Base-by-base conservation (phyloP, 768 basidiomycete genomes). In the Boletus eberwhitei region DNA sequence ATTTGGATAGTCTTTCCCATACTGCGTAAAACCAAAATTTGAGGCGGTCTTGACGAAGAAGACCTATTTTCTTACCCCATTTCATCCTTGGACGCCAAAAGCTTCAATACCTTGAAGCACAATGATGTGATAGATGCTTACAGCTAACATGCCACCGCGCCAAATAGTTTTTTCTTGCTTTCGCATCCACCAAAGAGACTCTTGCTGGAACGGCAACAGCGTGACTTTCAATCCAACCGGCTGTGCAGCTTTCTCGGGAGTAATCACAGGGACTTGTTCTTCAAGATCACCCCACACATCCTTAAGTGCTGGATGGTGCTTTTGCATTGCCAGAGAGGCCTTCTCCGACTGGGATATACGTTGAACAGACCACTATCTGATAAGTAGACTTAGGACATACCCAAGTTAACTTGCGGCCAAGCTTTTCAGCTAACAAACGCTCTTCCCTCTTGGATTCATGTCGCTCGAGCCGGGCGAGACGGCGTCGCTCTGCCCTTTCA, bases 1-100 rank as follows among this genome's bases (percentile, higher is more conserved):
- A 94, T 93, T 67, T 99, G 97, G 55, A 99, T 98, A 0, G 96
- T 99, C 72, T 94, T 93, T 14, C 89, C 90, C 91, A 94, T 93
- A 19, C 89, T 88, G 59, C 16, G 40, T 8, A 24, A 57, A 47
- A 45, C n/a, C 58, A 59, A 21, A 57, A 53, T 48, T 52, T 60
- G 44, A 52, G 53, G 36, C 9, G 49, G 29, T 26, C 48, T 41
- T 48, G 11, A 51, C 8, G 31, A 37, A 52, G 34, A 31, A 41
- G 2, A 21, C 12, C 14, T 9, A 16, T 37, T 26, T 37, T 63
- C 80, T 71, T 78, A 86, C 91, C 93, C 93, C 91, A 93, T 93
- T 72, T 93, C 91, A 60, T 93, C 90, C 88, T 90, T 59, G 17
- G 19, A 54, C 2, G 2, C 8, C 52, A 39, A 40, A 32, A 26